A percentile compares a stretch with the other conserved stretches of the same genome.
Conservation (phyloP, 2,329 filamentous ascomycete genomes). For the Trichoderma endophyticum region DNA sequence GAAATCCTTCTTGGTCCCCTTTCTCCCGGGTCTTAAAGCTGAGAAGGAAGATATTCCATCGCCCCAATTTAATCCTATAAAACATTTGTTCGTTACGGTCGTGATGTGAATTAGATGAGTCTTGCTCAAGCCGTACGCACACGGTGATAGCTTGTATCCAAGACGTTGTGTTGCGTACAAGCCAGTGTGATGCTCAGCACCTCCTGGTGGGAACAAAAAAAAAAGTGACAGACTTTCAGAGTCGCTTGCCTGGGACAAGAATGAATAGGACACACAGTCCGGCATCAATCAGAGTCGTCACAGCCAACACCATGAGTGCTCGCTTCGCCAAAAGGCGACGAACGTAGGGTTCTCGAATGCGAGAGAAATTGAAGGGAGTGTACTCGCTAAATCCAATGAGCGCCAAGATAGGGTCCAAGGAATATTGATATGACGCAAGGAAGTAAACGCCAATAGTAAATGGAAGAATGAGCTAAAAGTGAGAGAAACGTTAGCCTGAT, state of each 20-base stretch:
- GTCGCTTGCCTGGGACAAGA: conserved; percentile 83
- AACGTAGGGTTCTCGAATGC: conserved; percentile 87
- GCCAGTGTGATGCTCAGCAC: conserved; percentile 11
- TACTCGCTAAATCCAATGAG: conserved; percentile 92
- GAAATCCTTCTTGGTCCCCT: conserved; percentile 4
- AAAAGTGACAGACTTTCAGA: conserved; percentile 44
- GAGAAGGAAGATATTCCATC: neutral
- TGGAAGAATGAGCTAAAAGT: conserved; percentile 65
- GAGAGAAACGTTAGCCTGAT: conserved; percentile 22
- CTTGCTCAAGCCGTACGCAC: neutral
- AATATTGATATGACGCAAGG: conserved; percentile 90
- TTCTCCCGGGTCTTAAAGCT: neutral
- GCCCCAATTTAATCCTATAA: conserved; percentile 23
- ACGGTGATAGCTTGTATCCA: neutral
- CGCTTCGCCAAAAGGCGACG: conserved; percentile 80
- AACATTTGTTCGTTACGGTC: conserved; percentile 28
- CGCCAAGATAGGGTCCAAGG: conserved; percentile 86
- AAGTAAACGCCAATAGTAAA: conserved; percentile 90
- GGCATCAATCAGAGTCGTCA: conserved; percentile 73
- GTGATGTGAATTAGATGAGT: conserved; percentile 24
- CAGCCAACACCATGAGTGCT: conserved; percentile 72
- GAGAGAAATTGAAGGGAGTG: conserved; percentile 87
- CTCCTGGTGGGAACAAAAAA: neutral
- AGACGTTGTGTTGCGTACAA: neutral
- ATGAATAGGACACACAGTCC: conserved; percentile 89